Evolutionary conservation across 805 yeast species (phyloP).

Genomic region (Saccharomyces jurei): DNA sequence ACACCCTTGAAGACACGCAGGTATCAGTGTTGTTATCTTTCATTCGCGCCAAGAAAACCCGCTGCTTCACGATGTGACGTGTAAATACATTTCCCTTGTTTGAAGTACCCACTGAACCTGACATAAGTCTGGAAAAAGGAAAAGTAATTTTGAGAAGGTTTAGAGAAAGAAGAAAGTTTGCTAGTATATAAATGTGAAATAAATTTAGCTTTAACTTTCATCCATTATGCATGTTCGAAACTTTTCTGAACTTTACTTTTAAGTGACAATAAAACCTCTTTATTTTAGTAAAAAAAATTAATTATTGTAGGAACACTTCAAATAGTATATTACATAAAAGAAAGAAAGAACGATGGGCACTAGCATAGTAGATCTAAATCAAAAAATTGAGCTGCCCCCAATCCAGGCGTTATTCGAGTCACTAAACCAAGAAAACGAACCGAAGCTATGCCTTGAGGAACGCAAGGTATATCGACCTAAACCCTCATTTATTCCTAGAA

Average conservation of each 20-base stretch:
- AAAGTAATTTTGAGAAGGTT: background rate
- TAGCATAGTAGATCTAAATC: background rate
- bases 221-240: background rate
- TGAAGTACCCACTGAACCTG: background rate
- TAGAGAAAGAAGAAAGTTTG: background rate
- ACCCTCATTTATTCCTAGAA: background rate
- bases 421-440: background rate
- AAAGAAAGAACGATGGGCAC: background rate
- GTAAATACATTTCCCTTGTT: background rate
- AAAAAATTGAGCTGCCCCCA: constrained; percentile 5
- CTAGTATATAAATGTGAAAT: background rate
- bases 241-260: background rate
- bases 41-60: background rate
- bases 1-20: background rate
- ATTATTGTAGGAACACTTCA: background rate
- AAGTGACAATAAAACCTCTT: background rate
- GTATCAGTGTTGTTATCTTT: background rate
- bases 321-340: background rate
- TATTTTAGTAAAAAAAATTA: background rate
- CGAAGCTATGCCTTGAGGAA: background rate
- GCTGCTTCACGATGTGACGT: background rate
- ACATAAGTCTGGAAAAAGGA: background rate
- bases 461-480: background rate
- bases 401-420: constrained; percentile 7
- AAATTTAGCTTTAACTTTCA: background rate